Evolutionary conservation across 768 basidiomycete species (phyloP).

Genomic region (Mycena haematopus): DNA sequence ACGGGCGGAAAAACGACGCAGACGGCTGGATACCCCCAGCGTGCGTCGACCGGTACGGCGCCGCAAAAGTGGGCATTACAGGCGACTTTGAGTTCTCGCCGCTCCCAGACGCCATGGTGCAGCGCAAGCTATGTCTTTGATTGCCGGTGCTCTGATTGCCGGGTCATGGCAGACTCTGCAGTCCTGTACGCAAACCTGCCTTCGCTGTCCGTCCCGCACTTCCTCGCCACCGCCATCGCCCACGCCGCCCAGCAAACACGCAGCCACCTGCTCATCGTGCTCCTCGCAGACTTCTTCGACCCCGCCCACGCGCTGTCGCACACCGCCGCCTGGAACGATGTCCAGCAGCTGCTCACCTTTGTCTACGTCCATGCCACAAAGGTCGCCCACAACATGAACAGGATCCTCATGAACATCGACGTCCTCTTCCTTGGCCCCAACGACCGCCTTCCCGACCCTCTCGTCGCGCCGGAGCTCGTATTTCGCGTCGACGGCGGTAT

Average conservation of each 20-base stretch:
- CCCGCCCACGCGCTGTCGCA: constrained; percentile 44
- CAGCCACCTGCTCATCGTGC: constrained; percentile 62
- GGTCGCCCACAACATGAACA: constrained; percentile 69
- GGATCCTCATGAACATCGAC: constrained; percentile 77
- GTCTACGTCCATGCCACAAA: constrained; percentile 88
- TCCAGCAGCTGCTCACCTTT: constrained; percentile 81
- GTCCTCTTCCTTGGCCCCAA: constrained; percentile 72
- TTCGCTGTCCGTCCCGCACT: constrained; percentile 56
- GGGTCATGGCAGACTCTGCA: constrained; percentile 31
- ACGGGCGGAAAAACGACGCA: constrained; percentile 79
- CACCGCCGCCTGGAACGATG: constrained; percentile 57
- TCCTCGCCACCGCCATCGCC: constrained; percentile 61
- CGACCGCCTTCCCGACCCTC: constrained; percentile 47
- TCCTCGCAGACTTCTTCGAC: constrained; percentile 70
- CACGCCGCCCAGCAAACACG: constrained; percentile 55
- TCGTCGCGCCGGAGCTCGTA: constrained; percentile 54
- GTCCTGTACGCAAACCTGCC: constrained; percentile 64
- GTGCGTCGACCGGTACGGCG: constrained; percentile 52
- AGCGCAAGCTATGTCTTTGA: background rate
- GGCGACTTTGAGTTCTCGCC: constrained; percentile 15
- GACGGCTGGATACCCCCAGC: constrained; percentile 80
- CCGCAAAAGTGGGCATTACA: constrained; percentile 25
- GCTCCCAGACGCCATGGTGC: background rate
- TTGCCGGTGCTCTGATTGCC: no score
- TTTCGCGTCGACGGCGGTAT: constrained; percentile 58